phyloP scores from a whole-genome alignment of 495 filamentous ascomycete species.

The Penicillium pulvis region DNA sequence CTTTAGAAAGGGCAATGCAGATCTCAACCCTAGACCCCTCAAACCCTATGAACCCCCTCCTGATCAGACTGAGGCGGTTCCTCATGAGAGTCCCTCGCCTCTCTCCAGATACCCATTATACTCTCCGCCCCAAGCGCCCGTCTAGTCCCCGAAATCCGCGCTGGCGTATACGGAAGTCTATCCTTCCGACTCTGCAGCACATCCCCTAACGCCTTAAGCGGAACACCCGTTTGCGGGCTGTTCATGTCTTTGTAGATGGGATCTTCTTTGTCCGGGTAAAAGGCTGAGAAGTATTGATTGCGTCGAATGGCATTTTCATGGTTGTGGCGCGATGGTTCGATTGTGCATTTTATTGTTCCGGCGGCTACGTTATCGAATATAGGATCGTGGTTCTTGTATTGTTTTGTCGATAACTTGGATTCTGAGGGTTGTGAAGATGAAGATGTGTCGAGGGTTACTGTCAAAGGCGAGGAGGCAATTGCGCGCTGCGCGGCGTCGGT shows the following conservation, averaged over 20 bases:
- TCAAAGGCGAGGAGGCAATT: constrained; percentile 37
- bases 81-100: constrained; percentile 4
- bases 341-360: constrained; percentile 24
- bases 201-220: constrained; percentile 35
- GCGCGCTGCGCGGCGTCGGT: constrained; percentile 35
- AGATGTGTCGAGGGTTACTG: constrained; percentile 16
- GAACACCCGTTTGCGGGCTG: constrained; percentile 22
- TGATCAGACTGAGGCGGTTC: neutral
- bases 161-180: constrained; percentile 14
- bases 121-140: constrained; percentile 24
- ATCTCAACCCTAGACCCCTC: neutral
- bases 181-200: constrained; percentile 27
- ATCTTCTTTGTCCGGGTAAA: constrained; percentile 13
- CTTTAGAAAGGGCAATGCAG: neutral
- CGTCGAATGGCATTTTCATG: constrained; percentile 27
- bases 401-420: neutral
- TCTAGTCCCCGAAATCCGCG: constrained; percentile 23
- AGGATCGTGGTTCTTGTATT: neutral
- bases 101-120: constrained; percentile 33
- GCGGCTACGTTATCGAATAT: constrained; percentile 2
- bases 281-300: constrained; percentile 35
- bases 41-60: neutral
- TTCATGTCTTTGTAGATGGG: constrained; percentile 31
- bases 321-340: constrained; percentile 30
- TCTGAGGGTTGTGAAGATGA: neutral